Percentiles rank a stretch among this genome's conserved stretches.
Conservation (phyloP, 2,329 filamentous ascomycete species). For the Epichloe gansuensis region DNA sequence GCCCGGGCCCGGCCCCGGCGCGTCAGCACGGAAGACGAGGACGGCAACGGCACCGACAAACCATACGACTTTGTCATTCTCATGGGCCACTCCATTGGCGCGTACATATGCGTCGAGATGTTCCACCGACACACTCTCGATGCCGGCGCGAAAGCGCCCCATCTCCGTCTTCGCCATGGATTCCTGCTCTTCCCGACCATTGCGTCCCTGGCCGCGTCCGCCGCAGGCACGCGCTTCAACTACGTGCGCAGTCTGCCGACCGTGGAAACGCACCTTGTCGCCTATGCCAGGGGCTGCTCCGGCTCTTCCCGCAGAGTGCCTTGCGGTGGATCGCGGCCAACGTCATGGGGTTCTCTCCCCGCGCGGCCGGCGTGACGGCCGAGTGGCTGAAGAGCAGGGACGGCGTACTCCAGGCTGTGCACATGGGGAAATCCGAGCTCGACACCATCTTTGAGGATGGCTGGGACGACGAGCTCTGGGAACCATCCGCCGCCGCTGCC, state of each 20-base stretch:
- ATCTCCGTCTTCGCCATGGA: conserved; percentile 35
- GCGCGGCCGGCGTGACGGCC: conserved; percentile 37
- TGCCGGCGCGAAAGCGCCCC: conserved; percentile 18
- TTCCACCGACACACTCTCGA: conserved; percentile 42
- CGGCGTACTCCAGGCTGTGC: conserved; percentile 47
- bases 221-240: conserved; percentile 38
- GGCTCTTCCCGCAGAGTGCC: conserved; percentile 25
- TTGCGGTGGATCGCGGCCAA: conserved; percentile 31
- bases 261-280: conserved; percentile 28
- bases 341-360: conserved; percentile 34
- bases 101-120: conserved; percentile 59
- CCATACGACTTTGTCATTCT: conserved; percentile 49
- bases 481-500: conserved; percentile 16
- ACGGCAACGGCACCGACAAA: conserved; percentile 17
- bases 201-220: conserved; percentile 54
- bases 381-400: conserved; percentile 43
- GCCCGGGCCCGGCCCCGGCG: conserved; percentile 13
- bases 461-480: conserved; percentile 51
- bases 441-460: conserved; percentile 42
- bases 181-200: conserved; percentile 65
- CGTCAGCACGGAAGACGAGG: conserved; percentile 7
- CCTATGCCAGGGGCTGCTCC: conserved; percentile 30
- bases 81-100: conserved; percentile 63
- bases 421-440: conserved; percentile 49
- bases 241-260: conserved; percentile 29